Evolutionary conservation across 805 yeast genomes (phyloP), one percentile per base, ranked within the genome.

Genomic region (Candida endomychidarum): DNA sequence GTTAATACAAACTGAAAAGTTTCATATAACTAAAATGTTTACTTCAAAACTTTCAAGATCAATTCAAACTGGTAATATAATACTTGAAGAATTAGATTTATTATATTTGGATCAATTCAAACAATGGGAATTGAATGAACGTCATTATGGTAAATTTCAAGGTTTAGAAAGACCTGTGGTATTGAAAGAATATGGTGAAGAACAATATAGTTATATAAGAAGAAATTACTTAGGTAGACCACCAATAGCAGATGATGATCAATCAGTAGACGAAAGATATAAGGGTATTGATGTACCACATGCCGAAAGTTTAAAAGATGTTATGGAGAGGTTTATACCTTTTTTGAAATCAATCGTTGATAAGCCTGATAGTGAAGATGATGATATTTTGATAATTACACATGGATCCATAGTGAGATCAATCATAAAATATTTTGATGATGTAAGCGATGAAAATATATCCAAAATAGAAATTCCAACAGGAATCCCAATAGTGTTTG

Each of bases 361-460:
- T 14, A 21, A 28, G 11, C 14, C 17, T 10, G 50, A 58, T 36
- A 20, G 10, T 16, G 50, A 60, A 39, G 54, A 56, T 25, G 60
- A 65, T 2, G 46, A 42, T 28, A 67, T 67, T 11, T 43, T 69
- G 12, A 53, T 69, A 11, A 72, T 67, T 10, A 65, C 74, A 8
- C 75, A 69, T 45, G 75, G 75, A 4, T 61, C 68, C 28, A 58
- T 67, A 11, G 72, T 66, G 9, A 57, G 75, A 41, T 61, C 70
- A 35, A 48, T 69, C 21, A 68, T 67, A 23, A 68, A 68, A 49
- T 58, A 64, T 37, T 54, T 69, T 21, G 56, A 56, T 33, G 51
- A 55, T 22, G 61, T 67, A 19, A 57, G 62, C 37, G 71, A 69
- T 47, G 57, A 57, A 24, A 66, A 61, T 38, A 67, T 69, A 22